Conservation (phyloP, 768 basidiomycete genomes). For the Kwoniella heveanensis region DNA sequence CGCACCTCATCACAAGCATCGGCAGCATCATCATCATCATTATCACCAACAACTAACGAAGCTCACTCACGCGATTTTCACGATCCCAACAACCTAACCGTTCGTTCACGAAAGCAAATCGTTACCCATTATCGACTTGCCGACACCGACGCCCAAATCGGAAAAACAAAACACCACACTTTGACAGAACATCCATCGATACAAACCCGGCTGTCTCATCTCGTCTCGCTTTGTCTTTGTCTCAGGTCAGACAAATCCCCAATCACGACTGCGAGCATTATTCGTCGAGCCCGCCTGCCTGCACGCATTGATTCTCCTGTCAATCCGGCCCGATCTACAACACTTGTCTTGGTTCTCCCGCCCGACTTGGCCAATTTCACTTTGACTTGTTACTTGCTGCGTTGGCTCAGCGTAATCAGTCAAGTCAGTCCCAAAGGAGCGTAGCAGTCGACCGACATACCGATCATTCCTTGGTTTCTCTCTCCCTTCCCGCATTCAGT, state of each 20-base stretch:
- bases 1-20: background rate
- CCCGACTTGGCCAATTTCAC: background rate
- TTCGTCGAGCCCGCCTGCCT: background rate
- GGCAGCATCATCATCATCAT: background rate
- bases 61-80: background rate
- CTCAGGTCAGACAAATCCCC: background rate
- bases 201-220: background rate
- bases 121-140: too few relatives aligned
- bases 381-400: background rate
- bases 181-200: background rate
- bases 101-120: too few relatives aligned
- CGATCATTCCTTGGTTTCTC: background rate
- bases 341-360: background rate
- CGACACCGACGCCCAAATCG: too few relatives aligned
- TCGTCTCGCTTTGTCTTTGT: conserved; percentile 1
- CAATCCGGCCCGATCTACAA: background rate
- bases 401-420: too few relatives aligned
- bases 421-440: too few relatives aligned
- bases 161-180: too few relatives aligned
- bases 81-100: too few relatives aligned
- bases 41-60: background rate
- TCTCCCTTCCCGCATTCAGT: background rate
- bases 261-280: background rate
- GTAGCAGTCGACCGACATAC: too few relatives aligned
- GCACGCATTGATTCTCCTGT: background rate